phyloP scores from a whole-genome alignment of 2,329 filamentous ascomycete species.

The Ophiostoma montium region DNA sequence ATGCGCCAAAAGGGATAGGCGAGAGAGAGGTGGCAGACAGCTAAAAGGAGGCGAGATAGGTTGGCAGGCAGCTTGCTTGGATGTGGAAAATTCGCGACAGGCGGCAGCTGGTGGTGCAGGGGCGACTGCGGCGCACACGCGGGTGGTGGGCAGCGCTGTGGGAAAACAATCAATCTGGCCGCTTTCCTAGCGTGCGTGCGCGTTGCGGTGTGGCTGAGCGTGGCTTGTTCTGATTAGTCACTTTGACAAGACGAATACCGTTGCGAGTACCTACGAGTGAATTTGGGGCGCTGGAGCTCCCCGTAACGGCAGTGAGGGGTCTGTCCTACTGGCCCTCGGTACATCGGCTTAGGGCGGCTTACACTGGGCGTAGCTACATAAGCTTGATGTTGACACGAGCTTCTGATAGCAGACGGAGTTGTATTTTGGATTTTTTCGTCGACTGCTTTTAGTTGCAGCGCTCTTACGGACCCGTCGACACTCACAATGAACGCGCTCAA shows the following conservation, averaged over 20 bases:
- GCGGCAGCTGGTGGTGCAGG: background rate
- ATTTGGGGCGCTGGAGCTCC: background rate
- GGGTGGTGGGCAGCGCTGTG: slow-evolving; percentile 1
- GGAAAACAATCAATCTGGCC: slow-evolving; percentile 12
- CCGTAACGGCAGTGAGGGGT: background rate
- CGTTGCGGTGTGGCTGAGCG: slow-evolving; percentile 3
- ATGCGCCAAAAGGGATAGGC: background rate
- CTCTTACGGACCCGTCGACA: background rate
- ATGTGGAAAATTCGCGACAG: slow-evolving; percentile 6
- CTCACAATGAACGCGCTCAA: slow-evolving; percentile 38
- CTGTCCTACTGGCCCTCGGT: slow-evolving; percentile 8
- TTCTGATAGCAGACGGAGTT: background rate
- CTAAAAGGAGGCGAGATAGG: no score
- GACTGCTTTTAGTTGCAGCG: background rate
- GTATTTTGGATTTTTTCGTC: background rate
- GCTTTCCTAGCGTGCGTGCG: slow-evolving; percentile 6
- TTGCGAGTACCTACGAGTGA: no score
- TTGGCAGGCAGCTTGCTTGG: no score
- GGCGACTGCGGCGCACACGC: background rate
- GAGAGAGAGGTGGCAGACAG: background rate
- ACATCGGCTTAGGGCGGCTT: slow-evolving; percentile 14
- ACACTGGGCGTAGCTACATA: background rate
- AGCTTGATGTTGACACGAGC: slow-evolving; percentile 1
- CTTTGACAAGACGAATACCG: no score
- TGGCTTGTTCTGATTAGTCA: slow-evolving; percentile 3